Conservation (phyloP, 148 eudicot genomes). For the Euryodendron excelsum region DNA sequence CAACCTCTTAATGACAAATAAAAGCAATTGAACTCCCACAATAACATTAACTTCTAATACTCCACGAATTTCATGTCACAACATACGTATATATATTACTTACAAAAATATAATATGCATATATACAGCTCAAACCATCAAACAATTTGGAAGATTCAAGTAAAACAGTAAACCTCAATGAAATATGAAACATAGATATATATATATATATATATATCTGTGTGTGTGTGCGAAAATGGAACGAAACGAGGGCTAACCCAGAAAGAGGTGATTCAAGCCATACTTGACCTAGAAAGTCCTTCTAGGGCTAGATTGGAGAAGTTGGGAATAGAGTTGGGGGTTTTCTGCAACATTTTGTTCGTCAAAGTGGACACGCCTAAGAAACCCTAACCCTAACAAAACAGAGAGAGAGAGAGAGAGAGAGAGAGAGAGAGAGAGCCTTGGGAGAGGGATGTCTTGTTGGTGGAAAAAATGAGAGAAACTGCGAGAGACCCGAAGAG, state of each 20-base stretch:
- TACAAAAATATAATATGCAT: neutral
- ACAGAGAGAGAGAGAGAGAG: slow-evolving; percentile 15
- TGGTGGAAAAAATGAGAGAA: no score
- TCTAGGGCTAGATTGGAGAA: slow-evolving; percentile 25
- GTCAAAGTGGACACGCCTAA: slow-evolving; percentile 17
- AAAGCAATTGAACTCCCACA: neutral
- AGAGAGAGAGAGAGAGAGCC: neutral
- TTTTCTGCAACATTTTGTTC: slow-evolving; percentile 19
- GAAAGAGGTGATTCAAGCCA: slow-evolving; percentile 26
- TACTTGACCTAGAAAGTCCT: slow-evolving; percentile 30
- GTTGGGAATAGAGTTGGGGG: slow-evolving; percentile 13
- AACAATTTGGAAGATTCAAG: neutral
- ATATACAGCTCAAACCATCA: no score
- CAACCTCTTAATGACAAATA: neutral
- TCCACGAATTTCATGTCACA: neutral
- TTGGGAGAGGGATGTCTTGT: neutral
- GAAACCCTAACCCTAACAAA: slow-evolving; percentile 43
- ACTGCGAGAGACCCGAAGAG: slow-evolving; percentile 4
- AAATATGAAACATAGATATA: neutral
- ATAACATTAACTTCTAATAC: neutral
- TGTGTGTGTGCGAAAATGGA: neutral
- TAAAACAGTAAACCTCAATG: neutral
- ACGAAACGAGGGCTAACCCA: slow-evolving; percentile 21
- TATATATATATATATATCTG: neutral
- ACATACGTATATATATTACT: neutral